Base-by-base conservation (phyloP, 495 filamentous ascomycete species). In the Lepidopterella palustris region DNA sequence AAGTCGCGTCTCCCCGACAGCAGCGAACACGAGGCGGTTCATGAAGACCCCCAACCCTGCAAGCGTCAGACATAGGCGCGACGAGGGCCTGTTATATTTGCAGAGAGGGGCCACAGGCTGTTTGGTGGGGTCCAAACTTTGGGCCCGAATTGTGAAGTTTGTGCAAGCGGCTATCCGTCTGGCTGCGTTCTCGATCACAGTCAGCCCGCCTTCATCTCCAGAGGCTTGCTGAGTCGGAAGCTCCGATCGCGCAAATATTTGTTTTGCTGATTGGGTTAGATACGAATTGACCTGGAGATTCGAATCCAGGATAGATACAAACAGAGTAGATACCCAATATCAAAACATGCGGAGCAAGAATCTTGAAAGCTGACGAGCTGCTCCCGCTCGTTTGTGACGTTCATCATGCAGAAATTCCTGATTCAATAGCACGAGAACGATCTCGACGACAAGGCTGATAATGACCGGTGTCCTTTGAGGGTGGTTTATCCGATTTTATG, bases 71-170 rank as follows among this genome's bases (percentile, higher is more conserved):
- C 53, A 58, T 28, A 53, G 56, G 59, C 55, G 60, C 49, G 35
- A 52, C 60, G 53, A 29, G 48, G 56, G 65, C 54, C 65, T 59
- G 58, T 64, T 55, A 61, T 60, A 60, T 13, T 45, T 56, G 47
- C 57, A 55, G 47, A 53, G 65, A 64, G 61, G 61, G 65, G 59
- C 48, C 35, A 11, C 25, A 9, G 13, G 56, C 40, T 55, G 31
- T 55, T 60, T 63, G 64, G 64, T 63, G 64, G 64, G 64, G 64
- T 67, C 55, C 29, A 53, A 45, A 35, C 1, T 18, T 28, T 54
- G 53, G 58, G 29, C 18, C 1, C 25, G 54, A 53, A 49, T 63
- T 31, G 27, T 54, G 25, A 28, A 55, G 11, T 24, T 63, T 67
- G 57, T 60, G 60, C 57, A 60, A 45, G 60, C 52, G 18, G 56